Conservation (phyloP, 257 asterid species). For the Jasminum sambac region DNA sequence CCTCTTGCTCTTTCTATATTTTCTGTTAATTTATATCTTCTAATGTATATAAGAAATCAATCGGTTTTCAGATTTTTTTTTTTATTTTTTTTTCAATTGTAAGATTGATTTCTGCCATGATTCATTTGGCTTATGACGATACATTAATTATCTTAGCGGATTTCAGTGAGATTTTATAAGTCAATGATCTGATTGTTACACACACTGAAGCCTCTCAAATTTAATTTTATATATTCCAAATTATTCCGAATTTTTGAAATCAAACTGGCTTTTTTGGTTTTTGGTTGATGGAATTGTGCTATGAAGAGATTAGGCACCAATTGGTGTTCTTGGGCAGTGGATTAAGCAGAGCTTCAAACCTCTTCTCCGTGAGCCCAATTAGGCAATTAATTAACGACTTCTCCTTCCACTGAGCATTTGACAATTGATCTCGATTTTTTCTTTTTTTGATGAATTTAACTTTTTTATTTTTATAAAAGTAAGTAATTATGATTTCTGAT, state of each 20-base stretch:
- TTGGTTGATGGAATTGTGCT: slow-evolving; percentile 16
- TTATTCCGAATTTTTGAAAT: neutral
- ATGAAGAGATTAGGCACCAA: slow-evolving; percentile 47
- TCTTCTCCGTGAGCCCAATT: slow-evolving; percentile 54
- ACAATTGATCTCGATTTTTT: neutral
- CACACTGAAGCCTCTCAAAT: slow-evolving; percentile 73
- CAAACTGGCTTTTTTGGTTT: neutral
- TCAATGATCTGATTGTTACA: slow-evolving; percentile 94
- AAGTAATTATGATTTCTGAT: neutral
- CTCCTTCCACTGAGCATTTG: slow-evolving; percentile 63
- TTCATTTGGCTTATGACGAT: slow-evolving; percentile 59
- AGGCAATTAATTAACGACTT: slow-evolving; percentile 52
- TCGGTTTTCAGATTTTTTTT: neutral
- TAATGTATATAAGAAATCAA: neutral
- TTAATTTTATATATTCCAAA: neutral
- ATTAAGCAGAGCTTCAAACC: neutral
- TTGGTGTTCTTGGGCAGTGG: slow-evolving; percentile 53
- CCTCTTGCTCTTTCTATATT: neutral
- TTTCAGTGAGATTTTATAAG: slow-evolving; percentile 69
- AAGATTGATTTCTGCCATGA: neutral
- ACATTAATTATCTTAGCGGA: slow-evolving; percentile 81
- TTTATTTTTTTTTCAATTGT: neutral
- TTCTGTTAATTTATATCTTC: too few species aligned
- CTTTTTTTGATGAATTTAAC: neutral
- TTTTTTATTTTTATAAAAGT: too few species aligned